Conservation (phyloP, 306 rosid species). For the Ziziphus jujuba region DNA sequence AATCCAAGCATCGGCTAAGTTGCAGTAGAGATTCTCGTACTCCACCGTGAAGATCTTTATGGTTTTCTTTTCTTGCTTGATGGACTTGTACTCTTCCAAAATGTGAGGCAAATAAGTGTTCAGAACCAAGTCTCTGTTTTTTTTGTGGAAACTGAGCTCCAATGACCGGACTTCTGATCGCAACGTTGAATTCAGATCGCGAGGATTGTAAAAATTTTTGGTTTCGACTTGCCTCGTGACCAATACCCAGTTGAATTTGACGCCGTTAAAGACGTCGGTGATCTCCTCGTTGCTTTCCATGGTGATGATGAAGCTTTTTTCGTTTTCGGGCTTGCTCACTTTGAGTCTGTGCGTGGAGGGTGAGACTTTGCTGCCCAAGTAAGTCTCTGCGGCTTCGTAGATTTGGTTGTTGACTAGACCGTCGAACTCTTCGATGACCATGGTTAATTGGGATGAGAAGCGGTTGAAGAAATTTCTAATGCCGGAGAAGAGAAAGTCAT, state of each 20-base stretch:
- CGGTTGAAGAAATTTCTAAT: constrained; percentile 25
- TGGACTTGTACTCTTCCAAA: constrained; percentile 33
- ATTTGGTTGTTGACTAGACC: constrained; percentile 59
- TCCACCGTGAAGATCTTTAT: constrained; percentile 55
- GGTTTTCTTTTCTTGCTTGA: constrained; percentile 49
- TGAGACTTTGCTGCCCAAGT: constrained; percentile 52
- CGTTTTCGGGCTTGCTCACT: constrained; percentile 45
- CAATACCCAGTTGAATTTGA: constrained; percentile 50
- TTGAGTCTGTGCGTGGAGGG: constrained; percentile 45
- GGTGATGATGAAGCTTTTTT: constrained; percentile 36
- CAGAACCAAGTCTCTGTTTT: constrained; percentile 50
- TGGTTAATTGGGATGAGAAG: constrained; percentile 54
- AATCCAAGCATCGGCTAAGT: constrained; percentile 38
- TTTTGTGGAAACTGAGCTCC: constrained; percentile 57
- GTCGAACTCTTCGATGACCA: constrained; percentile 64
- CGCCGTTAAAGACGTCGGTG: constrained; percentile 47
- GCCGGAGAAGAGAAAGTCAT: constrained; percentile 23
- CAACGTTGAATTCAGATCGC: constrained; percentile 32
- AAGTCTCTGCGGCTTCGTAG: constrained; percentile 59
- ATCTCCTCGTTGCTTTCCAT: constrained; percentile 47
- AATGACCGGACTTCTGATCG: constrained; percentile 53
- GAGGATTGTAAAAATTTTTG: constrained; percentile 21
- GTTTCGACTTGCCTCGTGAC: constrained; percentile 26
- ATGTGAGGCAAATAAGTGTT: constrained; percentile 51
- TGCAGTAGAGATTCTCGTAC: constrained; percentile 23